A percentile compares a stretch with the other conserved stretches of the same genome.
phyloP scores from a whole-genome alignment of 768 basidiomycete genomes.

The Cytidiella melzeri region DNA sequence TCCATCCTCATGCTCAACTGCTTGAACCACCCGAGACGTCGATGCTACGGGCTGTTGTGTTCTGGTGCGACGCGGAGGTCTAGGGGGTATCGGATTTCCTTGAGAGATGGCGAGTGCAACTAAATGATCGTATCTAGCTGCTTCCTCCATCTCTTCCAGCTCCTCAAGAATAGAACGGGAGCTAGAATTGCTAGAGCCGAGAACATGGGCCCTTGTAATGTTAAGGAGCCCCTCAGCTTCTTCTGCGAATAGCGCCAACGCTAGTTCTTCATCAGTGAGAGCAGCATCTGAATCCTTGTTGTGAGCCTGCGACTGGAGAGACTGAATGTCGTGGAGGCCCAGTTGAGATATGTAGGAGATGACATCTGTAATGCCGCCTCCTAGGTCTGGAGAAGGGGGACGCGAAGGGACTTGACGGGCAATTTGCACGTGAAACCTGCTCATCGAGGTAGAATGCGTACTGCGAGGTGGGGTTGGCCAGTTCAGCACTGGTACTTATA shows the following conservation, averaged over 20 bases:
- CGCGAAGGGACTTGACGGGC: not conserved
- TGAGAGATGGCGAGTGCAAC: constrained; percentile 18
- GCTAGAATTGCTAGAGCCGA: not conserved
- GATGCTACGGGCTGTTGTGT: no score
- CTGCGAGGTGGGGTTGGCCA: no score
- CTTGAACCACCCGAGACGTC: no score
- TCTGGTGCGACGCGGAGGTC: not conserved
- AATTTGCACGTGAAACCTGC: no score
- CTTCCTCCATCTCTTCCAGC: constrained; percentile 15
- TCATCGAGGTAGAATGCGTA: no score
- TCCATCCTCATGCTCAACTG: no score
- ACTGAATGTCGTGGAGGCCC: constrained; percentile 12
- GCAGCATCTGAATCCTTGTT: not conserved
- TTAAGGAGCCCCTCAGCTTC: constrained; percentile 16
- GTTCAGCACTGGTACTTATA: not conserved
- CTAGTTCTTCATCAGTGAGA: constrained; percentile 19
- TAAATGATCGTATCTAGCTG: constrained; percentile 16
- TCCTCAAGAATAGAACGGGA: constrained; percentile 13
- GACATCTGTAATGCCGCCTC: constrained; percentile 8
- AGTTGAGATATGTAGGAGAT: constrained; percentile 15
- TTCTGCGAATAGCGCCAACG: constrained; percentile 16
- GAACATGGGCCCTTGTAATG: not conserved
- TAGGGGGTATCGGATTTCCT: constrained; percentile 15
- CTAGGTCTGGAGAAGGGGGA: not conserved
- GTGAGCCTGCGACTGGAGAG: constrained; percentile 7